Evolutionary conservation across 192 early-diverging fungal genomes (phyloP).

Genomic region (Umbelopsis vinacea): DNA sequence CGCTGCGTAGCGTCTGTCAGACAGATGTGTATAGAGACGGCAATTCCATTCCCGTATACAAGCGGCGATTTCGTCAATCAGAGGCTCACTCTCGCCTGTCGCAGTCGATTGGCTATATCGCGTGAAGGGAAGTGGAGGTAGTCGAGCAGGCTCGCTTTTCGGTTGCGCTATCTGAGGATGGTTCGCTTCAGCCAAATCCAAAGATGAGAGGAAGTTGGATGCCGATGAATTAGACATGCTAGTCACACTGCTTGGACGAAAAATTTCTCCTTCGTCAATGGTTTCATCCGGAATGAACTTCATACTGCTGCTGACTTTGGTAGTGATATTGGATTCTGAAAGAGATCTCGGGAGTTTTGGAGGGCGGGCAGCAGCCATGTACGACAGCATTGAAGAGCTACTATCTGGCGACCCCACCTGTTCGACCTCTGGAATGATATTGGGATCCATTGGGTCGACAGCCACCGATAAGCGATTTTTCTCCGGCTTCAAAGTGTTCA

Average conservation of each 20-base stretch:
- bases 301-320: background rate
- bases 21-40: slow-evolving; percentile 54
- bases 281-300: background rate
- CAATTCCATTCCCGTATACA: slow-evolving; percentile 65
- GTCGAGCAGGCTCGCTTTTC: background rate
- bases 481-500: slow-evolving; percentile 25
- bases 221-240: slow-evolving; percentile 7
- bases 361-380: background rate
- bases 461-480: background rate
- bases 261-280: background rate
- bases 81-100: slow-evolving; percentile 57
- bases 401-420: background rate
- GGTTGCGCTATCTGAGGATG: background rate
- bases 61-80: slow-evolving; percentile 71
- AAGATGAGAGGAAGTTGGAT: background rate
- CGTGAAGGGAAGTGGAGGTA: slow-evolving; percentile 47
- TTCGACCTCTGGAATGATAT: background rate
- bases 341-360: slow-evolving; percentile 3
- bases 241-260: slow-evolving; percentile 25
- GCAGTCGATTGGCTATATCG: slow-evolving; percentile 55
- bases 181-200: background rate
- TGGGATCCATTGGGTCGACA: slow-evolving; percentile 5
- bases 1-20: slow-evolving; percentile 54
- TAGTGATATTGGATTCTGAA: slow-evolving; percentile 4
- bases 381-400: background rate